Conservation (phyloP, 176 grass and related monocot species). For the Carex pumila region DNA sequence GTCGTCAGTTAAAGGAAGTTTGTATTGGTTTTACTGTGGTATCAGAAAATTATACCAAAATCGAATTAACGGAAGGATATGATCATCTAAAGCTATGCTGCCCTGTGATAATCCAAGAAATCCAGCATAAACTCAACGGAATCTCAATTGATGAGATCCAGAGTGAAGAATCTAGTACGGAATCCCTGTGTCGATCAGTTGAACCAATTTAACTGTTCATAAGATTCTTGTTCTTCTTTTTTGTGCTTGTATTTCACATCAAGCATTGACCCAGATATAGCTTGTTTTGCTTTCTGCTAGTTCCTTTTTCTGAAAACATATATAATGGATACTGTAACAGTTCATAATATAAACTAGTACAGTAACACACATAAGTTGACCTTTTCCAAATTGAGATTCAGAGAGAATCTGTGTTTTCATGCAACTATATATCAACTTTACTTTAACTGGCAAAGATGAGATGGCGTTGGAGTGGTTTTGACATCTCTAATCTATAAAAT, state of each 20-base stretch:
- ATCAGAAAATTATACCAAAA: neutral
- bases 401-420: too few relatives aligned
- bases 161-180: neutral
- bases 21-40: neutral
- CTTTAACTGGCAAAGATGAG: too few relatives aligned
- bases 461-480: too few relatives aligned
- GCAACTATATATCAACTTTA: too few relatives aligned
- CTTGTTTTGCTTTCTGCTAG: neutral
- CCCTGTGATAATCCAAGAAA: neutral
- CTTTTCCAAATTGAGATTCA: too few relatives aligned
- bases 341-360: too few relatives aligned
- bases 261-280: too few relatives aligned
- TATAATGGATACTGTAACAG: too few relatives aligned
- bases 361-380: neutral
- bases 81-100: slow-evolving; percentile 14
- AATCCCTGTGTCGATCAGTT: neutral
- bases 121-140: neutral
- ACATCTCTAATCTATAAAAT: too few relatives aligned
- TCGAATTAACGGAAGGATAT: neutral
- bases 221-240: neutral
- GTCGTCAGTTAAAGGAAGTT: slow-evolving; percentile 2
- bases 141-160: neutral
- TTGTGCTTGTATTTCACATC: too few relatives aligned
- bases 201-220: neutral
- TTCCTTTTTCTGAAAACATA: too few relatives aligned